Percentiles rank a stretch among this genome's conserved stretches.
These are phyloP conservation scores for Daldinia grandis DNA, from an alignment of 495 filamentous ascomycete species.

Conservation along the genomic window DNA sequence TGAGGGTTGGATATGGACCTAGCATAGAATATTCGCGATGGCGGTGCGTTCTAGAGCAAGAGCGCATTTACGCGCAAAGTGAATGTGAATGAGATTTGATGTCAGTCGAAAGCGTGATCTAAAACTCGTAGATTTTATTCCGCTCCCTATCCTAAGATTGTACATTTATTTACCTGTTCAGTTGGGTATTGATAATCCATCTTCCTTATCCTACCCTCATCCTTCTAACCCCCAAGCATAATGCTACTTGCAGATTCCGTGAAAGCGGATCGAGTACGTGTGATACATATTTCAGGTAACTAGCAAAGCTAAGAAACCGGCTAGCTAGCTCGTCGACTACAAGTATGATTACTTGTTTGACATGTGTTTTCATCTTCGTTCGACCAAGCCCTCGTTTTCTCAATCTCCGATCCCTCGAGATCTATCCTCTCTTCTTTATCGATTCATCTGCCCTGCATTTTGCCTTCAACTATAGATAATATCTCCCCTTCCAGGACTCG, in stretches of 20 bases:
- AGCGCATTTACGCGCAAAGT: not conserved
- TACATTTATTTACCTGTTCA: not conserved
- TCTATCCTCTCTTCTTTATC: not conserved
- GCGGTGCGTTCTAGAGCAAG: not conserved
- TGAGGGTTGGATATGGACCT: not conserved
- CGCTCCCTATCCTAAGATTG: not conserved
- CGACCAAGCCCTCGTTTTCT: not conserved
- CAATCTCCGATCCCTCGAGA: not conserved
- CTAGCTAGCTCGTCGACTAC: not conserved
- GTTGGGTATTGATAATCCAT: slow-evolving; percentile 14
- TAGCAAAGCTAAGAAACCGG: not conserved
- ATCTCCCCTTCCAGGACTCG: not conserved
- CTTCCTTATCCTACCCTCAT: not conserved
- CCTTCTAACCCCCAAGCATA: not conserved
- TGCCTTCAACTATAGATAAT: not conserved
- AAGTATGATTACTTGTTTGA: not conserved
- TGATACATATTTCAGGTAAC: not conserved
- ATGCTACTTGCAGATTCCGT: not conserved
- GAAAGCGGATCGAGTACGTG: not conserved
- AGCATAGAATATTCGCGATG: not conserved
- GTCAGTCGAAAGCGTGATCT: not conserved
- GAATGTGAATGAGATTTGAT: too few relatives aligned
- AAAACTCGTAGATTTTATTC: not conserved
- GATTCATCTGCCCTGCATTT: not conserved
- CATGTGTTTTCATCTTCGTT: not conserved